Percentiles rank a stretch among this genome's conserved stretches.
Evolutionary conservation across 2,329 filamentous ascomycete genomes (phyloP).

Genomic region (Magnaporthiopsis poae): DNA sequence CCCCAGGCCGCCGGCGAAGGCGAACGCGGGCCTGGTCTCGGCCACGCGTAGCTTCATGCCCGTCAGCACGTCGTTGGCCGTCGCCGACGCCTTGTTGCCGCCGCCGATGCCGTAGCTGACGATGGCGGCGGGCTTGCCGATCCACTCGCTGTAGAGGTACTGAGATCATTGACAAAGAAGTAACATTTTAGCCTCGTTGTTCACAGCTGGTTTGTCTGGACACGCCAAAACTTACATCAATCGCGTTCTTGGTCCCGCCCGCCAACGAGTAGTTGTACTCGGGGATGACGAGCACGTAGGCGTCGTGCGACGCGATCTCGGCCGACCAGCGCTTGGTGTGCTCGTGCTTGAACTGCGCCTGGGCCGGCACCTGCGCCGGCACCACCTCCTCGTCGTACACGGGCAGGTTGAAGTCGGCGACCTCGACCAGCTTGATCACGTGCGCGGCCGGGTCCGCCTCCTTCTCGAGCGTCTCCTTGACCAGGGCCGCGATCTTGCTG

Average conservation of each 20-base stretch:
- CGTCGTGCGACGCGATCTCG: conserved; percentile 34
- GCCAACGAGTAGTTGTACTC: conserved; percentile 49
- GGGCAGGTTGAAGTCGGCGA: conserved; percentile 31
- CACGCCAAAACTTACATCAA: conserved; percentile 28
- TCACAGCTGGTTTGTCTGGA: too few species aligned
- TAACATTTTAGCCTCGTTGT: too few species aligned
- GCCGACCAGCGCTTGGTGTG: conserved; percentile 35
- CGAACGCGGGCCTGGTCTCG: conserved; percentile 8
- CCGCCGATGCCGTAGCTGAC: conserved; percentile 44
- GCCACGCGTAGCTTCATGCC: conserved; percentile 14
- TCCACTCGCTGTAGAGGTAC: conserved; percentile 50
- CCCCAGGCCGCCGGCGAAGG: conserved; percentile 4
- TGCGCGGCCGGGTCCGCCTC: conserved; percentile 4
- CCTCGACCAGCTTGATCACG: conserved; percentile 20
- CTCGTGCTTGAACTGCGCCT: conserved; percentile 27
- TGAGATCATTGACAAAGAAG: too few species aligned
- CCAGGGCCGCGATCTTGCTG: conserved; percentile 23
- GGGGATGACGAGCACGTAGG: conserved; percentile 39
- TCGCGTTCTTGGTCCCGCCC: conserved; percentile 48
- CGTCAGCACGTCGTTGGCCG: conserved; percentile 15
- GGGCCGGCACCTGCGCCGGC: conserved; percentile 26
- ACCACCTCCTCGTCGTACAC: conserved; percentile 33
- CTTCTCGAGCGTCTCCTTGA: conserved; percentile 16
- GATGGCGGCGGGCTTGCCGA: conserved; percentile 41
- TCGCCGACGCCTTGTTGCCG: conserved; percentile 24